Conservation (phyloP, 164 flowering plant species). For the Nymphaea colorata region DNA sequence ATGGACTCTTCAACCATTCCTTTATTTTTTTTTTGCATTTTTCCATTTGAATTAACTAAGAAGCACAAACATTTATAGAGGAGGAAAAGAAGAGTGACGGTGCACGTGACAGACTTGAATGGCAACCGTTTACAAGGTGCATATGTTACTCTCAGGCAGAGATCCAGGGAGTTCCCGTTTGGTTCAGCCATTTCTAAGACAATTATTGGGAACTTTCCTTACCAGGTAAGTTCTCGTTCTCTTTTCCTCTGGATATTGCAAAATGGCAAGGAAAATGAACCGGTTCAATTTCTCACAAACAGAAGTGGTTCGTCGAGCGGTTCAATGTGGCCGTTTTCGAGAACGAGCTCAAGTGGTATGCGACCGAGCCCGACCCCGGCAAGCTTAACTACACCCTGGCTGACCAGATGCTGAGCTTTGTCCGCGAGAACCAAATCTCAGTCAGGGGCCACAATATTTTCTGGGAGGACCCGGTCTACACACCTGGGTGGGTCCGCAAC, state of each 20-base stretch:
- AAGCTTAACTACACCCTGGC: constrained; percentile 57
- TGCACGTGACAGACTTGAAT: constrained; percentile 48
- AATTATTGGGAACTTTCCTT: constrained; percentile 62
- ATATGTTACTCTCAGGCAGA: constrained; percentile 35
- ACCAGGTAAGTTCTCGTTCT: constrained; percentile 38
- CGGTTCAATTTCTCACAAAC: constrained; percentile 2
- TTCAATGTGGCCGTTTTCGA: constrained; percentile 94
- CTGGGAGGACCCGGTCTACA: constrained; percentile 84
- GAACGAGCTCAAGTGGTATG: constrained; percentile 92
- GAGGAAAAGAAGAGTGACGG: constrained; percentile 58
- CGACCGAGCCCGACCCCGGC: constrained; percentile 65
- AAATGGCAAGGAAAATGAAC: background rate
- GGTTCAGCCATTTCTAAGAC: constrained; percentile 83
- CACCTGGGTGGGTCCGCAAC: constrained; percentile 71
- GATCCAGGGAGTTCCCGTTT: constrained; percentile 77
- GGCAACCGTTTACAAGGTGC: constrained; percentile 66
- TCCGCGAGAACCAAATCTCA: constrained; percentile 42
- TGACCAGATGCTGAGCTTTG: constrained; percentile 63
- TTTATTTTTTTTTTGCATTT: background rate
- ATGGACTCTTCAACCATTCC: background rate
- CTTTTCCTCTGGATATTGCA: background rate
- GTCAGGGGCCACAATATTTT: constrained; percentile 90
- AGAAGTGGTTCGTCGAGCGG: constrained; percentile 74
- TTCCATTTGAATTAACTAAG: no score
- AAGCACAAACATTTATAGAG: constrained; percentile 19